Conservation (phyloP, 306 rosid genomes). For the Vigna hirtella region DNA sequence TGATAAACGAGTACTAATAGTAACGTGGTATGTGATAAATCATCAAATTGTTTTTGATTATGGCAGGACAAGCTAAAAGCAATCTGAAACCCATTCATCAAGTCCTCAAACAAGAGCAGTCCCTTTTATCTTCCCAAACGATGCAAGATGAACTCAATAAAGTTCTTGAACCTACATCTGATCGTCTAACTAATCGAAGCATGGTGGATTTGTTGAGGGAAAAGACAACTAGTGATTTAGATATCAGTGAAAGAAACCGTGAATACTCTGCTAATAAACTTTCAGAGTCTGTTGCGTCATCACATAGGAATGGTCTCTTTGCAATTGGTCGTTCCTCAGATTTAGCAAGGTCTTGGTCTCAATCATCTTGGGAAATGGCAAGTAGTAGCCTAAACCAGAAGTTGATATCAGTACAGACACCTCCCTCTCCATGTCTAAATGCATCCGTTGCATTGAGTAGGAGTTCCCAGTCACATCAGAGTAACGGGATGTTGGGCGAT, state of each 20-base stretch:
- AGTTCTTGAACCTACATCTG: conserved; percentile 54
- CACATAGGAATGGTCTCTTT: conserved; percentile 56
- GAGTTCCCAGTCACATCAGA: conserved; percentile 66
- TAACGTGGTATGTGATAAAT: conserved; percentile 33
- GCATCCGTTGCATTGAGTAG: conserved; percentile 57
- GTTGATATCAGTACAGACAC: conserved; percentile 60
- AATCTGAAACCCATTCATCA: conserved; percentile 50
- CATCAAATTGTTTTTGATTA: conserved; percentile 31
- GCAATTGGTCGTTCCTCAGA: conserved; percentile 59
- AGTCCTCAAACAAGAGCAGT: conserved; percentile 60
- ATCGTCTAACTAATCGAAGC: conserved; percentile 54
- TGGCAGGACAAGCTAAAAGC: conserved; percentile 71
- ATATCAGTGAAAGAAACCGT: conserved; percentile 56
- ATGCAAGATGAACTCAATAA: conserved; percentile 54
- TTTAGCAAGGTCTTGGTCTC: conserved; percentile 64
- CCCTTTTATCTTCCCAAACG: conserved; percentile 54
- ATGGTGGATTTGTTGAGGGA: conserved; percentile 60
- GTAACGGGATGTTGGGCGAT: conserved; percentile 67
- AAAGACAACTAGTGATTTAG: conserved; percentile 56
- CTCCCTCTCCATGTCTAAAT: conserved; percentile 58
- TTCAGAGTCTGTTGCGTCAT: conserved; percentile 52
- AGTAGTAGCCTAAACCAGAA: conserved; percentile 64
- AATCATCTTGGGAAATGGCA: conserved; percentile 68
- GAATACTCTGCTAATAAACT: conserved; percentile 55
- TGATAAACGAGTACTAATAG: conserved; percentile 10